Percentiles rank a stretch among this genome's conserved stretches.
phyloP scores from a whole-genome alignment of 495 filamentous ascomycete genomes.

The Haplographium delicatum region DNA sequence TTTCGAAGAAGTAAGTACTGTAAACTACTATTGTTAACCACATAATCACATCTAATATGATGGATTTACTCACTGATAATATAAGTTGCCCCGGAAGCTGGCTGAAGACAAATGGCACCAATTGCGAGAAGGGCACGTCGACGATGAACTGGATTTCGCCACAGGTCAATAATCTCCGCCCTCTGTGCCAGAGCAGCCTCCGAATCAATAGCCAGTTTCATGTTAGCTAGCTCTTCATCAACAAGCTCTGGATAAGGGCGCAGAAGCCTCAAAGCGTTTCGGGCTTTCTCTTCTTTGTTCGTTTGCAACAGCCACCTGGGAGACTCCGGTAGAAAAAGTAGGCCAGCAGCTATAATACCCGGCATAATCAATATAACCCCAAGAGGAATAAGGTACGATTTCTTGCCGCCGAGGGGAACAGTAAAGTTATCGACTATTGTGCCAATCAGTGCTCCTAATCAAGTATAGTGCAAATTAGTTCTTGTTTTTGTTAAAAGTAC shows the following conservation, averaged over 20 bases:
- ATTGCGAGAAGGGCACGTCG: slow-evolving; percentile 29
- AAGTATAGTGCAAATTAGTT: slow-evolving; percentile 23
- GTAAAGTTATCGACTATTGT: slow-evolving; percentile 61
- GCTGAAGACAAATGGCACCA: slow-evolving; percentile 47
- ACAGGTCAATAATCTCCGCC: slow-evolving; percentile 45
- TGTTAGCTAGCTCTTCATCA: slow-evolving; percentile 44
- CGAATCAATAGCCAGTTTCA: slow-evolving; percentile 43
- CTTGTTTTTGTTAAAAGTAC: slow-evolving; percentile 31
- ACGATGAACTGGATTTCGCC: slow-evolving; percentile 46
- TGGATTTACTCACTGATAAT: slow-evolving; percentile 43
- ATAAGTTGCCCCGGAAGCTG: slow-evolving; percentile 56
- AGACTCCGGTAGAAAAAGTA: slow-evolving; percentile 59
- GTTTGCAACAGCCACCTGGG: slow-evolving; percentile 56
- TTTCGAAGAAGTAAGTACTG: slow-evolving; percentile 61
- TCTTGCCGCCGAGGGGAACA: slow-evolving; percentile 36
- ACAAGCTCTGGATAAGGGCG: slow-evolving; percentile 38
- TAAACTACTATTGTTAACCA: slow-evolving; percentile 35
- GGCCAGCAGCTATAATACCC: slow-evolving; percentile 39
- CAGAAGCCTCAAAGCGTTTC: slow-evolving; percentile 39
- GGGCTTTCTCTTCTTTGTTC: slow-evolving; percentile 41
- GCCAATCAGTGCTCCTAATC: slow-evolving; percentile 48
- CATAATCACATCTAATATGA: background rate
- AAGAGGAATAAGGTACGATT: slow-evolving; percentile 53
- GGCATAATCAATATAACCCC: slow-evolving; percentile 55
- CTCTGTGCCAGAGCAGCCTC: slow-evolving; percentile 40